phyloP scores from a whole-genome alignment of 2,329 filamentous ascomycete species.

The Hymenoscyphus salicellus region DNA sequence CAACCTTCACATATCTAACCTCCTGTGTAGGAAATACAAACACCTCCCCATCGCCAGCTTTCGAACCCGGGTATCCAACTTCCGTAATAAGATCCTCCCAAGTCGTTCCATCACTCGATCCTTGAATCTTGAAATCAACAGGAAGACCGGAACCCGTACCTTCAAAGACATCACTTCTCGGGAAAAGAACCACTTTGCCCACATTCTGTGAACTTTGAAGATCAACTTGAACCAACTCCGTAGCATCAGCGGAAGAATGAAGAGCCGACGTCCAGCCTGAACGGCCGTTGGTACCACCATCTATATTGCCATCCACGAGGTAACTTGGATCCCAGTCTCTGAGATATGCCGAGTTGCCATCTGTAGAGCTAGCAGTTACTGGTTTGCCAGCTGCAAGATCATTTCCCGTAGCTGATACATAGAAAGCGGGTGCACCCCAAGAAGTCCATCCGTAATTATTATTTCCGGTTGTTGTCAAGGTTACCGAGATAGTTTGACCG shows the following conservation, averaged over 20 bases:
- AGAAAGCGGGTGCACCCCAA: slow-evolving; percentile 20
- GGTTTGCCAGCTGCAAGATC: slow-evolving; percentile 12
- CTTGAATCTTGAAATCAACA: slow-evolving; percentile 18
- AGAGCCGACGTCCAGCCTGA: slow-evolving; percentile 19
- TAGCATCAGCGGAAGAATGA: slow-evolving; percentile 10
- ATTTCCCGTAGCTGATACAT: slow-evolving; percentile 10
- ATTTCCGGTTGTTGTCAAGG: slow-evolving; percentile 16
- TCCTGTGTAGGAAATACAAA: slow-evolving; percentile 13
- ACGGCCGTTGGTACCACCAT: slow-evolving; percentile 3
- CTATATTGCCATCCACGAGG: slow-evolving; percentile 14
- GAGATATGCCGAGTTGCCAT: slow-evolving; percentile 1
- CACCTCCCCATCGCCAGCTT: slow-evolving; percentile 17
- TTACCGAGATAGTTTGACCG: slow-evolving; percentile 13
- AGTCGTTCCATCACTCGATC: slow-evolving; percentile 7
- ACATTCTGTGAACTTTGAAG: slow-evolving; percentile 9
- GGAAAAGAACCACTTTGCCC: slow-evolving; percentile 18
- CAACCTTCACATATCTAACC: slow-evolving; percentile 14
- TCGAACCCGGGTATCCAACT: slow-evolving; percentile 11
- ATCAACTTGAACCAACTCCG: slow-evolving; percentile 17
- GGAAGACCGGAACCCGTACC: slow-evolving; percentile 17
- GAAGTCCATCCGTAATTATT: slow-evolving; percentile 17
- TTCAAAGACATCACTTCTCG: slow-evolving; percentile 17
- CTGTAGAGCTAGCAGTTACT: slow-evolving; percentile 15
- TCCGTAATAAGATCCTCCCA: slow-evolving; percentile 15
- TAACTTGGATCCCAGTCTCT: background rate